Percentiles rank a stretch among this genome's conserved stretches.
phyloP scores from a whole-genome alignment of 139 green algal species.

The Chlamydomonas schloesseri region DNA sequence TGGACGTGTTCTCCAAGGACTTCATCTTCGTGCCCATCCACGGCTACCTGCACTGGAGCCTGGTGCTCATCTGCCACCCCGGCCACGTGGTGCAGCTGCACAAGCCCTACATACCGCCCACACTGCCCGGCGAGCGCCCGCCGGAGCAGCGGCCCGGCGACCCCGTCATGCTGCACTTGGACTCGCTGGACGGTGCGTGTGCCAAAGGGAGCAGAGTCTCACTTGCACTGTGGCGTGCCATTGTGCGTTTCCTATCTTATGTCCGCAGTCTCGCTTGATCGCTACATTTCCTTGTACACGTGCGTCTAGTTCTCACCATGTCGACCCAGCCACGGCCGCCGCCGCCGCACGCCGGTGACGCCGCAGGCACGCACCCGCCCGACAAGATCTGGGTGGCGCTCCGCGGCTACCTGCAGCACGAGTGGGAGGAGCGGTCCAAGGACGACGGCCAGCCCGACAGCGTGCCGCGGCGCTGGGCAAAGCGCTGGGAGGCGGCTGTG shows the following conservation, averaged over 20 bases:
- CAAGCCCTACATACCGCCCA: not conserved
- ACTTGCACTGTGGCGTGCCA: too few relatives aligned
- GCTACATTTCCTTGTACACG: too few relatives aligned
- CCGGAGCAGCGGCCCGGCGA: not conserved
- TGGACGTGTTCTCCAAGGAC: slow-evolving; percentile 88
- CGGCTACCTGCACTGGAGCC: slow-evolving; percentile 89
- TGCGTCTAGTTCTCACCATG: too few relatives aligned
- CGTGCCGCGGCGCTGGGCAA: not conserved
- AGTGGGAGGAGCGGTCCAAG: slow-evolving; percentile 54
- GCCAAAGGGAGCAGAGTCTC: too few relatives aligned
- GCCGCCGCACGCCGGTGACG: too few relatives aligned
- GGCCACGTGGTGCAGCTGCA: slow-evolving; percentile 2
- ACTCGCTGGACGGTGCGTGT: slow-evolving; percentile 75
- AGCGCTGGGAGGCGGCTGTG: not conserved
- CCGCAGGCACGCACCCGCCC: slow-evolving; percentile 67
- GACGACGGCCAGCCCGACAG: slow-evolving; percentile 4
- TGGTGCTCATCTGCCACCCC: slow-evolving; percentile 89
- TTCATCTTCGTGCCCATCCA: slow-evolving; percentile 95
- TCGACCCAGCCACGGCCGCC: too few relatives aligned
- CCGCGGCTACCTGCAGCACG: slow-evolving; percentile 72
- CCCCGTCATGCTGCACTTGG: slow-evolving; percentile 77
- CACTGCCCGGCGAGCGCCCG: not conserved
- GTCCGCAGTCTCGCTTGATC: too few relatives aligned
- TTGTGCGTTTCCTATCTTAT: too few relatives aligned
- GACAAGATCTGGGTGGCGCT: slow-evolving; percentile 56